Conservation (phyloP, 139 green algal species). For the Astrephomene gubernaculifera region DNA sequence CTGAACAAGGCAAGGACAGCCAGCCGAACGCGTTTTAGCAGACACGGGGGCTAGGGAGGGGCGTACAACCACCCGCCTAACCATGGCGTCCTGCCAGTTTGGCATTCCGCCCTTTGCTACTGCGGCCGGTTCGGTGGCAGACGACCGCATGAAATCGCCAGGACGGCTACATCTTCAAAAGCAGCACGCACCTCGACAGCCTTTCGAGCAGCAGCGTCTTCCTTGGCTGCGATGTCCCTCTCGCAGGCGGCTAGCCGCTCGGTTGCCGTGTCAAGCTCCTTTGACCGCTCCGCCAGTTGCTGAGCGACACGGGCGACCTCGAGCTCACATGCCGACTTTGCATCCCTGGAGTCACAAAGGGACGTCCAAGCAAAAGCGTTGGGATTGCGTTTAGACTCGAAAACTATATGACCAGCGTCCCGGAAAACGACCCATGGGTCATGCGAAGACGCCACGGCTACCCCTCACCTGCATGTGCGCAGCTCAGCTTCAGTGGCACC, state of each 20-base stretch:
- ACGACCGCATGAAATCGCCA: not conserved
- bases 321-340: constrained; percentile 38
- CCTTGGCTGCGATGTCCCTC: constrained; percentile 28
- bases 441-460: too few species aligned
- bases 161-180: not conserved
- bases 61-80: too few species aligned
- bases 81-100: too few species aligned
- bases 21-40: not conserved
- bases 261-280: constrained; percentile 8
- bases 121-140: too few species aligned
- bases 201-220: constrained; percentile 32
- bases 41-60: too few species aligned
- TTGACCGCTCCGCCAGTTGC: constrained; percentile 45
- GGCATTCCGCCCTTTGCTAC: too few species aligned
- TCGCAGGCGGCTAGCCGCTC: constrained; percentile 27
- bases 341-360: constrained; percentile 15
- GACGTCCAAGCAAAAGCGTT: too few species aligned
- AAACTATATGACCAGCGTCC: too few species aligned
- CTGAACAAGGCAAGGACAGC: not conserved
- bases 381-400: too few species aligned
- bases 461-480: constrained; percentile 27
- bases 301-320: constrained; percentile 45
- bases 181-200: constrained; percentile 38
- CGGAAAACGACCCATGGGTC: constrained; percentile 8
- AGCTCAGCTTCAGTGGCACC: constrained; percentile 52